phyloP scores from a whole-genome alignment of 1,139 yeast genomes.

The Magnusiomyces ingens region DNA sequence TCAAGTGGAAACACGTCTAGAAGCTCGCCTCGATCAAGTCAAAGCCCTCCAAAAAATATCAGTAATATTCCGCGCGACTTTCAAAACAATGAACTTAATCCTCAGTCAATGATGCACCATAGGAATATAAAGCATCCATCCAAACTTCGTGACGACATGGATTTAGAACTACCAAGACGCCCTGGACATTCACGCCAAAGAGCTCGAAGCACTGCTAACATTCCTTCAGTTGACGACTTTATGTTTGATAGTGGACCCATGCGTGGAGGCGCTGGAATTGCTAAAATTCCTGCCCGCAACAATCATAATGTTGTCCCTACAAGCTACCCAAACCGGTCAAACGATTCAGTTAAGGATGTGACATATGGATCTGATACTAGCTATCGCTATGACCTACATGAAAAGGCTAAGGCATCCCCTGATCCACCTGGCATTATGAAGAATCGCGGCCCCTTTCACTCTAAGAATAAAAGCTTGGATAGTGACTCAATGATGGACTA shows the following conservation, averaged over 20 bases:
- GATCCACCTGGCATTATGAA: constrained; percentile 7
- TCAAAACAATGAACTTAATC: too few relatives aligned
- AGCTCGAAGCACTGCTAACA: neutral
- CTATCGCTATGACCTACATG: too few relatives aligned
- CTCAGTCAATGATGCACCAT: neutral
- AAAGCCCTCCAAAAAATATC: neutral
- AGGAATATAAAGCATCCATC: neutral
- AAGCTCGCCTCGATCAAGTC: neutral
- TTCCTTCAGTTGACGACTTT: constrained; percentile 15
- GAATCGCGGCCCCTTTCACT: neutral
- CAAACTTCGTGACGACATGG: neutral
- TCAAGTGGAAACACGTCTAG: constrained; percentile 2
- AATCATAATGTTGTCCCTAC: constrained; percentile 7
- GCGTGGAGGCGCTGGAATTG: constrained; percentile 14
- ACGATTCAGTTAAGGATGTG: constrained; percentile 5
- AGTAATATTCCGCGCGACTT: constrained; percentile 1
- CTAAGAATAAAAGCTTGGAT: neutral
- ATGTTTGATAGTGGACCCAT: constrained; percentile 18
- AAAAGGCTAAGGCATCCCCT: too few relatives aligned
- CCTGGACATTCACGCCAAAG: neutral
- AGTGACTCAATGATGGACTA: neutral
- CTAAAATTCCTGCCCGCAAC: neutral
- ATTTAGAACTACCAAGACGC: neutral
- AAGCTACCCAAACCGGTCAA: constrained; percentile 7
- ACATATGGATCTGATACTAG: too few relatives aligned